Conservation (phyloP, 2,329 filamentous ascomycete genomes). For the Aspergillus ibericus region DNA sequence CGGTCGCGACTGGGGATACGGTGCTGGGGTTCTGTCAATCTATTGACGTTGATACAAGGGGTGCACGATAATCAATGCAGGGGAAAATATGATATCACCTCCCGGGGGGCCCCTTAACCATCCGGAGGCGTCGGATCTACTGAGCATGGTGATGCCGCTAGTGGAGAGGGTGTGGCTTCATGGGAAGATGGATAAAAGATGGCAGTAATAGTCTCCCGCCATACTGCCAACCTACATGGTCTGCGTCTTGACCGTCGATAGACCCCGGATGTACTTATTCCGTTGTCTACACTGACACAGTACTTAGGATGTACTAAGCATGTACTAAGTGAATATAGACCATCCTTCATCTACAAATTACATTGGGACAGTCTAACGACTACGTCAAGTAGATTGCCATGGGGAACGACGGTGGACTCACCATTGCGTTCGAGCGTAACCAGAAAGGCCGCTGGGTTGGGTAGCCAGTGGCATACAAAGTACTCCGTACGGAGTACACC, state of each 20-base stretch:
- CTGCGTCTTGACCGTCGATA: neutral
- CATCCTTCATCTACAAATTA: neutral
- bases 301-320: neutral
- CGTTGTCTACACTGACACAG: too few relatives aligned
- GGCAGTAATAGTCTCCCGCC: neutral
- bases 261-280: neutral
- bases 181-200: neutral
- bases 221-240: neutral
- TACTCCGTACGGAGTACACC: neutral
- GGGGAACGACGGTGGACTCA: neutral
- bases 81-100: constrained; percentile 17
- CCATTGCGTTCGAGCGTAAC: neutral
- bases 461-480: neutral
- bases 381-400: constrained; percentile 5
- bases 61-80: constrained; percentile 17
- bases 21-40: constrained; percentile 5
- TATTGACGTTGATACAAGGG: constrained; percentile 11
- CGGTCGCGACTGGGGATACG: neutral
- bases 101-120: neutral
- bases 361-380: neutral
- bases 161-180: neutral
- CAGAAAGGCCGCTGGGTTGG: neutral
- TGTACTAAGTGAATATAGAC: neutral
- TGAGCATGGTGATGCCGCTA: neutral
- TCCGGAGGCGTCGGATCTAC: neutral